phyloP scores from a whole-genome alignment of 805 yeast genomes.

The Allodekkera sacchari region DNA sequence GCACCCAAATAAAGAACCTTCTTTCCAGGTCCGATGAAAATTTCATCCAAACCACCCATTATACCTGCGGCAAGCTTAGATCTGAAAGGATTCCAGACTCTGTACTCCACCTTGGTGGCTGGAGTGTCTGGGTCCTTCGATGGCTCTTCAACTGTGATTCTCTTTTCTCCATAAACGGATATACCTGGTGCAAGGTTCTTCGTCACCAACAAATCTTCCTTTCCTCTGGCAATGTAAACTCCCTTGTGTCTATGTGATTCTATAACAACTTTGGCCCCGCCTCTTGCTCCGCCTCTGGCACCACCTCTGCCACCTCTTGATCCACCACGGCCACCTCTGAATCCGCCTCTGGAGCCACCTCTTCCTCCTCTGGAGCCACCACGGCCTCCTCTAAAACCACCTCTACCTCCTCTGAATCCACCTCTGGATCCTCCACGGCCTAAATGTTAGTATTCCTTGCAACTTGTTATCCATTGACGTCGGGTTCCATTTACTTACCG shows the following conservation, averaged over 20 bases:
- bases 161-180: conserved; percentile 96
- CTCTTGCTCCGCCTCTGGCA: conserved; percentile 75
- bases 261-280: conserved; percentile 93
- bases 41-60: conserved; percentile 98
- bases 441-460: too few species aligned
- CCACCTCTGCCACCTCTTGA: conserved; percentile 54
- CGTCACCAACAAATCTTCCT: conserved; percentile 96
- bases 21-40: conserved; percentile 96
- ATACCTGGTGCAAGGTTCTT: conserved; percentile 98
- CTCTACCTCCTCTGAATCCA: conserved; percentile 19
- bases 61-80: conserved; percentile 99
- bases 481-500: conserved; percentile 9
- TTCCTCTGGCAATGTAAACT: conserved; percentile 99
- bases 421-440: conserved; percentile 30
- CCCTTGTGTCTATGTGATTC: conserved; percentile 99
- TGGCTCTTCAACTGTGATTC: conserved; percentile 90
- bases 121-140: conserved; percentile 80
- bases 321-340: conserved; percentile 50
- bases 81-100: conserved; percentile 99
- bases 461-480: too few species aligned
- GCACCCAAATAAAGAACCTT: conserved; percentile 98
- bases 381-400: conserved; percentile 48
- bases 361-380: conserved; percentile 40
- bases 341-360: conserved; percentile 39
- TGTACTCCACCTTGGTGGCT: conserved; percentile 93